These are phyloP conservation scores for Lepidium aucheri DNA, from an alignment of 345 rosid species.

Conservation along the genomic window DNA sequence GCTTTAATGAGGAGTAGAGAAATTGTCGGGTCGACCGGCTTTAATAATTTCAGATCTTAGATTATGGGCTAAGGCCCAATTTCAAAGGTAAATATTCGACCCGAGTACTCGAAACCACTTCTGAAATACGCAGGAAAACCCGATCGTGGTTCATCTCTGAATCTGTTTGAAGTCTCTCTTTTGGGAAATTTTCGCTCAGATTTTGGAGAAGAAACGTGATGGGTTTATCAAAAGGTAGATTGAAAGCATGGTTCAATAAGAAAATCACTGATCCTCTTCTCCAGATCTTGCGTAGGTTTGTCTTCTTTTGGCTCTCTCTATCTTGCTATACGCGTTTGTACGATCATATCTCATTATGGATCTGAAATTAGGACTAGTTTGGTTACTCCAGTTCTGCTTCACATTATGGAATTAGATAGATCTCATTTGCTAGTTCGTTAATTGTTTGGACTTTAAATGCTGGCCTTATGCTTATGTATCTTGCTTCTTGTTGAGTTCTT, in stretches of 20 bases:
- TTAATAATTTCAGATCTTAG: not conserved
- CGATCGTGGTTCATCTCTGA: slow-evolving; percentile 2
- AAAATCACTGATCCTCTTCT: slow-evolving; percentile 74
- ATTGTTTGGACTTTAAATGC: not conserved
- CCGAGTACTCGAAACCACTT: slow-evolving; percentile 5
- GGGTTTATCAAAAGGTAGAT: slow-evolving; percentile 33
- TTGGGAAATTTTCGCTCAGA: not conserved
- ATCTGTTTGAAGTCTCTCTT: not conserved
- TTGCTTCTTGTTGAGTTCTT: slow-evolving; percentile 7
- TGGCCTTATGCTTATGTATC: not conserved
- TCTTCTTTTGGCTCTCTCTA: not conserved
- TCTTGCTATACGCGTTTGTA: not conserved
- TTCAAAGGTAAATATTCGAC: not conserved
- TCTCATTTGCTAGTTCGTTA: not conserved
- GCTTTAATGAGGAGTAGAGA: not conserved
- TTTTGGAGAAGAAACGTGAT: slow-evolving; percentile 18
- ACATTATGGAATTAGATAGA: not conserved
- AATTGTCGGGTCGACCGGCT: not conserved
- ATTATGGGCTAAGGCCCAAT: not conserved
- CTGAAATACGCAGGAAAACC: not conserved
- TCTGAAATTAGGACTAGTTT: slow-evolving; percentile 1
- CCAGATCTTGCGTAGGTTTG: slow-evolving; percentile 71
- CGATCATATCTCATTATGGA: not conserved
- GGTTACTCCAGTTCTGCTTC: not conserved
- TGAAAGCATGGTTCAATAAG: slow-evolving; percentile 44